These are phyloP conservation scores for Micractinium conductrix DNA, from an alignment of 139 green algal genomes.

Conservation along the genomic window DNA sequence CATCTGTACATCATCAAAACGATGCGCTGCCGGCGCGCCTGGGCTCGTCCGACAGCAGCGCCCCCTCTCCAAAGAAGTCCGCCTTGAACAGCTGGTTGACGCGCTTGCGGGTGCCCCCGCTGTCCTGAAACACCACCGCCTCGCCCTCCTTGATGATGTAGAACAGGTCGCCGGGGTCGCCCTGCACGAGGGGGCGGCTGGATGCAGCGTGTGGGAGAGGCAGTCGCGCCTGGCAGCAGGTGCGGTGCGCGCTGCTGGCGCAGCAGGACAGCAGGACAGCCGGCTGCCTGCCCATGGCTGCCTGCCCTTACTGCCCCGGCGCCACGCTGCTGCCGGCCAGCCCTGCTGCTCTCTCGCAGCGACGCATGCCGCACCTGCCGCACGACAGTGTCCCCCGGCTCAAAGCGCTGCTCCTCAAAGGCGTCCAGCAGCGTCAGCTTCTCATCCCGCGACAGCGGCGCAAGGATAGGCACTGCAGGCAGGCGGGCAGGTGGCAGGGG, in stretches of 20 bases:
- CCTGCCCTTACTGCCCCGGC: no score
- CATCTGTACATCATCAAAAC: neutral
- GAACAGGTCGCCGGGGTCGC: constrained; percentile 87
- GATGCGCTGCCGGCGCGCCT: constrained; percentile 42
- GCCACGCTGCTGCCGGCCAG: no score
- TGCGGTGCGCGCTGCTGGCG: no score
- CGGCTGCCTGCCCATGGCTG: no score
- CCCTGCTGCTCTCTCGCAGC: no score
- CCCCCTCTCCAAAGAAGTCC: constrained; percentile 94
- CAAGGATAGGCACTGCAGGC: constrained; percentile 79
- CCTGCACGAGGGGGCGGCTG: constrained; percentile 46
- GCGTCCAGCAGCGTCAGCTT: constrained; percentile 82
- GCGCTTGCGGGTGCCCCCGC: constrained; percentile 55
- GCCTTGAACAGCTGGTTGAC: constrained; percentile 94
- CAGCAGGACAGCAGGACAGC: no score
- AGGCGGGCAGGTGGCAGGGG: neutral
- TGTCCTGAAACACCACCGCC: constrained; percentile 83
- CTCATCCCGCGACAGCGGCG: constrained; percentile 79
- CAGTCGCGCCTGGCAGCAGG: no score
- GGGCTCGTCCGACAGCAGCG: constrained; percentile 80
- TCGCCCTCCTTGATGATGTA: constrained; percentile 97
- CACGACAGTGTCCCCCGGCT: constrained; percentile 44
- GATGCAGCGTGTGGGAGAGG: no score
- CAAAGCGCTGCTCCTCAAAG: constrained; percentile 74
- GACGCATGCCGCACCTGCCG: no score